These are phyloP conservation scores for Pythium inflatum DNA, from an alignment of 352 stramenopile species.

Conservation along the genomic window DNA sequence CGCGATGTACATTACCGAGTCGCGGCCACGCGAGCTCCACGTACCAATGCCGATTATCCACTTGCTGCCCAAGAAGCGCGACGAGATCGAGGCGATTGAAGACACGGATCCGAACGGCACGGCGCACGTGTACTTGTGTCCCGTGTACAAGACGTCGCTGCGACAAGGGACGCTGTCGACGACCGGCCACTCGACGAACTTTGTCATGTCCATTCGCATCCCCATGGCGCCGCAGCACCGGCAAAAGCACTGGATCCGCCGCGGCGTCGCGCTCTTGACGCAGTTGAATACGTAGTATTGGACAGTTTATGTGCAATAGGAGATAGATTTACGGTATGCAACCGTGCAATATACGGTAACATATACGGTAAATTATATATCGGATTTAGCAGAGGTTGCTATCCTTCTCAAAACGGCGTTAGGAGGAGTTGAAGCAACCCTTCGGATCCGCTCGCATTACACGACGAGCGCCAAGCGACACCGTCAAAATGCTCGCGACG, in stretches of 20 bases:
- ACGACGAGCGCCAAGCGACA: constrained; percentile 12
- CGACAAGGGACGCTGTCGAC: constrained; percentile 91
- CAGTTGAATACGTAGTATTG: constrained; percentile 85
- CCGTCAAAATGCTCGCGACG: background rate
- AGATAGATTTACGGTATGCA: background rate
- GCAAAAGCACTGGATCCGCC: constrained; percentile 96
- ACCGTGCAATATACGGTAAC: background rate
- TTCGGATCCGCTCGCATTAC: background rate
- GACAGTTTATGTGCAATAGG: constrained; percentile 16
- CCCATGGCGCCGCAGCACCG: constrained; percentile 86
- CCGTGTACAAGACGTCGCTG: constrained; percentile 93
- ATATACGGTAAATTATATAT: background rate
- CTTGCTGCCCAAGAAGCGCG: constrained; percentile 75
- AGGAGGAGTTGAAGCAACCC: constrained; percentile 16
- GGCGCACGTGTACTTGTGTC: constrained; percentile 91
- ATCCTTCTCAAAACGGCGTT: constrained; percentile 31
- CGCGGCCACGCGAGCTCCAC: constrained; percentile 83
- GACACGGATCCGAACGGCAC: constrained; percentile 89
- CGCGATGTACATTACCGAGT: constrained; percentile 80
- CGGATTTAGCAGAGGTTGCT: constrained; percentile 16
- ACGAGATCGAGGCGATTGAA: constrained; percentile 87
- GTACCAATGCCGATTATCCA: constrained; percentile 87
- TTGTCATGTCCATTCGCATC: constrained; percentile 94
- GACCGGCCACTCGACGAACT: constrained; percentile 95
- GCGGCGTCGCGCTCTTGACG: constrained; percentile 93